Evolutionary conservation across 1,284 basidiomycete genomes (phyloP).

Genomic region (Anthracocystis panici-leucophaei): DNA sequence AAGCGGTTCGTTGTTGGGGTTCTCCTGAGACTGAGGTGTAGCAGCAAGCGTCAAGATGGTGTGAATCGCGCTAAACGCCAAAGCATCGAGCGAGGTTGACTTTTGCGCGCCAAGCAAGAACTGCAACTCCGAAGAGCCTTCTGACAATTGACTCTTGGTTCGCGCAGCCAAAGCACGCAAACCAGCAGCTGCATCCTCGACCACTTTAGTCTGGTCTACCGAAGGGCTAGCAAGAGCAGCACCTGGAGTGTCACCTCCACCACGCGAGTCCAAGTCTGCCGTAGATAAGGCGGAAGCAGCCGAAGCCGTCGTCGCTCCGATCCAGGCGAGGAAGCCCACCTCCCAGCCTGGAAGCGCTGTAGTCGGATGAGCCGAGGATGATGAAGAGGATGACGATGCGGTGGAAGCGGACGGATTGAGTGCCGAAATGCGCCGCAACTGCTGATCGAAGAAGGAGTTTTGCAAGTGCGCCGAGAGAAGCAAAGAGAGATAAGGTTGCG

Average conservation of each 20-base stretch:
- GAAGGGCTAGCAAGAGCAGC: conserved; percentile 31
- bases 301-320: conserved; percentile 36
- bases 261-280: conserved; percentile 38
- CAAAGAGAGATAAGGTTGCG: conserved; percentile 34
- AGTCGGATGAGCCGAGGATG: conserved; percentile 37
- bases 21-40: conserved; percentile 29
- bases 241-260: conserved; percentile 45
- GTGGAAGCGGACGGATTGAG: conserved; percentile 40
- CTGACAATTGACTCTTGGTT: conserved; percentile 25
- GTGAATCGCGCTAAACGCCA: conserved; percentile 54
- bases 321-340: conserved; percentile 49
- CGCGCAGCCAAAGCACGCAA: conserved; percentile 38
- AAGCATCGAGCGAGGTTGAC: conserved; percentile 48
- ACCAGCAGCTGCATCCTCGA: conserved; percentile 29
- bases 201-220: conserved; percentile 45
- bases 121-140: conserved; percentile 6
- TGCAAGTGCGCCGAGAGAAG: conserved; percentile 35
- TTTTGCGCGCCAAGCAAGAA: conserved; percentile 21
- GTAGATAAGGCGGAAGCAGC: conserved; percentile 29
- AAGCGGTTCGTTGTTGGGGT: conserved; percentile 15
- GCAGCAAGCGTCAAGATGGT: conserved; percentile 52
- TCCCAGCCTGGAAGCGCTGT: conserved; percentile 52
- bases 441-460: conserved; percentile 45
- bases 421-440: conserved; percentile 40
- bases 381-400: conserved; percentile 6